Conservation (phyloP, 345 rosid species). For the Arabis alpina region DNA sequence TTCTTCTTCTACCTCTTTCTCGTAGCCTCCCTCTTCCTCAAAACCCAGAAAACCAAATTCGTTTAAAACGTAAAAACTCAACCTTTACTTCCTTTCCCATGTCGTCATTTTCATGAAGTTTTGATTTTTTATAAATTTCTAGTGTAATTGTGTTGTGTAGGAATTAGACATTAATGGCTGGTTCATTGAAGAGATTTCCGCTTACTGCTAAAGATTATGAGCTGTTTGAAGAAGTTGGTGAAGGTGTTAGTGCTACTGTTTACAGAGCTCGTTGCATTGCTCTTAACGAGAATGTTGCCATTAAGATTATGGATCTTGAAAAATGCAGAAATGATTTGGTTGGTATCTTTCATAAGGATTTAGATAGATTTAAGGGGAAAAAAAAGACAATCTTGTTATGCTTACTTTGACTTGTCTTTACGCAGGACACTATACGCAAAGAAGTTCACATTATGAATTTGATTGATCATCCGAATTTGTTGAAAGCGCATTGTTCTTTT, state of each 20-base stretch:
- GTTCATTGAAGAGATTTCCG: constrained; percentile 58
- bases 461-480: constrained; percentile 70
- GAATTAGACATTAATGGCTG: constrained; percentile 25
- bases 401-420: neutral
- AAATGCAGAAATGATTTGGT: constrained; percentile 85
- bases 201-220: constrained; percentile 66
- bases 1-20: constrained; percentile 37
- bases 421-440: constrained; percentile 74
- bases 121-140: neutral
- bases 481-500: constrained; percentile 78
- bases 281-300: constrained; percentile 73
- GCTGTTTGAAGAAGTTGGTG: constrained; percentile 81
- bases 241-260: constrained; percentile 87
- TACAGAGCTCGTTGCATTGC: constrained; percentile 78
- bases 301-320: constrained; percentile 84
- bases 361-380: neutral
- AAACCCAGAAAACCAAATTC: too few relatives aligned
- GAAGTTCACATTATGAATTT: constrained; percentile 85
- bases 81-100: constrained; percentile 17
- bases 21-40: constrained; percentile 7
- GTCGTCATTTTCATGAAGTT: neutral
- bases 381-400: neutral
- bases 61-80: neutral
- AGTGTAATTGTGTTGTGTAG: neutral
- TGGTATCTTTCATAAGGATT: constrained; percentile 8